Base-by-base conservation (phyloP, 2,329 filamentous ascomycete species). In the Microcera coccophila region DNA sequence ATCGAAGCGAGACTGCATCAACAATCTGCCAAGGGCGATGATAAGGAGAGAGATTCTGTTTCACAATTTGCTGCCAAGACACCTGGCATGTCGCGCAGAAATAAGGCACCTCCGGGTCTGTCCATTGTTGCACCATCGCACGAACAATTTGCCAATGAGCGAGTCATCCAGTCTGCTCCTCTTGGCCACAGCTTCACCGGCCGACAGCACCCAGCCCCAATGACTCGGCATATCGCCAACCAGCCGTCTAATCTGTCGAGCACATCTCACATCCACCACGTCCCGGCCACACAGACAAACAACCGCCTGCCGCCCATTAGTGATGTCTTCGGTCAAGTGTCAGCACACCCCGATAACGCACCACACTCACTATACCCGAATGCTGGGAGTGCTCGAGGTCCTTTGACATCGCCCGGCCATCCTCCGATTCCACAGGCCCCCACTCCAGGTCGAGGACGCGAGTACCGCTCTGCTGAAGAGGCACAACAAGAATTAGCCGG, bases 391-490 rank as follows among this genome's bases (percentile, higher is more conserved):
- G 75, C 77, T 20, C 76, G 83, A 38, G 83, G 79, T 1, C 84
- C 86, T 1, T 71, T 93, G 43, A 81, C 87, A 0, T 95, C 90
- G 1, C 90, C 90, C 2, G 79, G 84, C 46, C 87, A 89, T 53
- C 74, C 71, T 57, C 73, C 51, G 49, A 63, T 65, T 16, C 67
- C 69, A 39, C 73, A 76, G 36, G 67, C 71, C 7, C 78, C 76
- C 2, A 73, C 79, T 18, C 77, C 77, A 8, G 74, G 75, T 2
- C 81, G 91, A 46, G 74, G 83, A 10, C 80, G 91, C 44, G 93
- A 97, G 62, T 97, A 95, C 68, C 87, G 90, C 58, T 96, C 91
- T 3, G 93, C 93, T 11, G 93, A 98, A 64, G 93, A 98, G 62
- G 93, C 89, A 3, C 90, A 97, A 47, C 87, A 88, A 44, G 88